Percentiles rank a stretch among this genome's conserved stretches.
These are phyloP conservation scores for Scheffersomyces titani DNA, from an alignment of 1,139 yeast genomes.

Conservation along the genomic window DNA sequence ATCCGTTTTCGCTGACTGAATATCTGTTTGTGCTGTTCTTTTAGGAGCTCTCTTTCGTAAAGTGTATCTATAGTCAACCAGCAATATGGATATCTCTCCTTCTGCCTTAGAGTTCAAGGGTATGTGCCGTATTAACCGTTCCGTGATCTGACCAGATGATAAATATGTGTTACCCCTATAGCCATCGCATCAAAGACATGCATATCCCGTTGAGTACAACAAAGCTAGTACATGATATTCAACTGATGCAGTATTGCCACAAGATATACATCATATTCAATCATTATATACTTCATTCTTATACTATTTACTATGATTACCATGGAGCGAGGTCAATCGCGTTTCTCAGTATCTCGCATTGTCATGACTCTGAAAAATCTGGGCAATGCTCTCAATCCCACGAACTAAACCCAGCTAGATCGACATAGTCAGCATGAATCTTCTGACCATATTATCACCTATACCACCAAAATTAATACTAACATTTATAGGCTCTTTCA, in stretches of 20 bases:
- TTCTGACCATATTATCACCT: neutral
- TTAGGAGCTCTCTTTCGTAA: neutral
- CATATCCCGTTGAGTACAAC: neutral
- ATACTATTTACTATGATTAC: neutral
- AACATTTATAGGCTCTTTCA: conserved; percentile 58
- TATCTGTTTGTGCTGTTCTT: neutral
- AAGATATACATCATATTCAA: neutral
- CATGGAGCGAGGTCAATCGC: neutral
- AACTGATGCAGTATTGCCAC: neutral
- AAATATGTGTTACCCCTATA: neutral
- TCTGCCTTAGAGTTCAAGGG: conserved; percentile 68
- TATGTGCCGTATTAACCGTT: conserved; percentile 39
- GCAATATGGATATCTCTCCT: conserved; percentile 61
- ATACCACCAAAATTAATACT: conserved; percentile 13
- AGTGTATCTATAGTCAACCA: neutral
- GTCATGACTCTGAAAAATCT: neutral
- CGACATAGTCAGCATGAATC: neutral
- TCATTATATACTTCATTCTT: neutral
- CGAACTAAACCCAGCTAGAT: neutral
- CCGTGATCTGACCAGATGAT: neutral
- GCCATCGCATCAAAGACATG: neutral
- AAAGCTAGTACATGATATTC: too few relatives aligned
- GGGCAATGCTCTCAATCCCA: neutral
- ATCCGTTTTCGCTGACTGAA: neutral
- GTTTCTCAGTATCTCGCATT: neutral